Conservation (phyloP, 306 rosid genomes). For the Cyclanthera cordifolia region DNA sequence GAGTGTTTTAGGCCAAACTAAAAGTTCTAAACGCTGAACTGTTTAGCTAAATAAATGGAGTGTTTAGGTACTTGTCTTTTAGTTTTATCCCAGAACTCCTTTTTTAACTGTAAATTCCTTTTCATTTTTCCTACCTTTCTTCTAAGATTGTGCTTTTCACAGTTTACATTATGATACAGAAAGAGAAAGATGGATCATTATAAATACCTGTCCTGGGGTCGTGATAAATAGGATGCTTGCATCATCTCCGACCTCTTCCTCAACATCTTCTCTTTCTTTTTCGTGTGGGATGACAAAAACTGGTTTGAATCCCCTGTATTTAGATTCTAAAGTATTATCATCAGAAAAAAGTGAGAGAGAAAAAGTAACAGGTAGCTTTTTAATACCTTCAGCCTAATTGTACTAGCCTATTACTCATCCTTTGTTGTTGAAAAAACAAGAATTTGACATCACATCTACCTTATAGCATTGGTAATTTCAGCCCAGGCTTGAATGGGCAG, state of each 20-base stretch:
- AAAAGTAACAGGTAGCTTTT: neutral
- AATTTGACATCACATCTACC: slow-evolving; percentile 18
- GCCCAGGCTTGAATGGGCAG: slow-evolving; percentile 73
- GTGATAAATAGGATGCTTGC: slow-evolving; percentile 69
- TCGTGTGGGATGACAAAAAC: slow-evolving; percentile 89
- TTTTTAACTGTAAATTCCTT: neutral
- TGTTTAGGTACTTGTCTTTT: neutral
- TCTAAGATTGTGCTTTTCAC: neutral
- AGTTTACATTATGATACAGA: neutral
- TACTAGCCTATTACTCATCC: neutral
- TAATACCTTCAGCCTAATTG: neutral
- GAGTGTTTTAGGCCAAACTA: neutral
- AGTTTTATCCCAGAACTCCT: neutral
- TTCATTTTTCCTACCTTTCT: neutral
- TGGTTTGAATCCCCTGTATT: slow-evolving; percentile 56
- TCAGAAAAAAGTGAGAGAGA: neutral
- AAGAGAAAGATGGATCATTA: neutral
- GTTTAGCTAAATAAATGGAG: neutral
- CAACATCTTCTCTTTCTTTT: slow-evolving; percentile 72
- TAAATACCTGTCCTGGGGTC: slow-evolving; percentile 79
- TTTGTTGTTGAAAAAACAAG: neutral
- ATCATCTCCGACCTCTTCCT: slow-evolving; percentile 46
- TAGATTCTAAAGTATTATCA: neutral
- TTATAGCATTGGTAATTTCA: slow-evolving; percentile 37
- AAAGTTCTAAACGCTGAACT: too few relatives aligned